A percentile compares a stretch with the other conserved stretches of the same genome.
Conservation (phyloP, 768 basidiomycete species). For the Gloeopeniophorella convolvens region DNA sequence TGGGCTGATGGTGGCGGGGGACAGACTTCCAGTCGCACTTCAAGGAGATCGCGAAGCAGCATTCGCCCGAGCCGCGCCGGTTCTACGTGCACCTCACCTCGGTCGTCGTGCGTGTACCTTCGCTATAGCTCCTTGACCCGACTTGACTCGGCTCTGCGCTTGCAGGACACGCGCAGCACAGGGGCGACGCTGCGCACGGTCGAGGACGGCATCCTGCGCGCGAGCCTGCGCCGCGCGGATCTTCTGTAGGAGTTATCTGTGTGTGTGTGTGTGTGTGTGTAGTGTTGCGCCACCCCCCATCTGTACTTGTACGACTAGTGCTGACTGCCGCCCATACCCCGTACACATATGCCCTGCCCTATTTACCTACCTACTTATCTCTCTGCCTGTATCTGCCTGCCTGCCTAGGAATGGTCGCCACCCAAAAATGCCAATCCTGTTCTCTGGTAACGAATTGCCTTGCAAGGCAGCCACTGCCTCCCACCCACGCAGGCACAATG, state of each 20-base stretch:
- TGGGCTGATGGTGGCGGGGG: constrained; percentile 17
- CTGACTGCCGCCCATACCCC: too few relatives aligned
- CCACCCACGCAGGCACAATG: too few relatives aligned
- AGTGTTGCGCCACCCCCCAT: neutral
- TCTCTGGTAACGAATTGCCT: too few relatives aligned
- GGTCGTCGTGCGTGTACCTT: constrained; percentile 52
- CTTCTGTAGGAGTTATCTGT: constrained; percentile 39
- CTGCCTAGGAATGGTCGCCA: too few relatives aligned
- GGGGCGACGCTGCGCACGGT: constrained; percentile 59
- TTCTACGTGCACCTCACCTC: constrained; percentile 74
- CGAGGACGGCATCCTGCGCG: constrained; percentile 65
- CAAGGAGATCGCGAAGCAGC: constrained; percentile 58
- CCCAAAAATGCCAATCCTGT: too few relatives aligned
- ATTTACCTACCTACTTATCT: too few relatives aligned
- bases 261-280: neutral
- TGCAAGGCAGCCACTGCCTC: too few relatives aligned
- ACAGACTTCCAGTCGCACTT: constrained; percentile 78
- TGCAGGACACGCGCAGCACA: constrained; percentile 68
- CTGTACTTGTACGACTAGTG: too few relatives aligned
- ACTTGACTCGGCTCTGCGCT: constrained; percentile 3
- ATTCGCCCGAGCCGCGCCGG: constrained; percentile 57
- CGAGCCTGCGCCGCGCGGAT: constrained; percentile 64
- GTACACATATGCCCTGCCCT: too few relatives aligned
- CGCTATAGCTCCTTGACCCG: constrained; percentile 11
- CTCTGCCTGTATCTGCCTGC: too few relatives aligned